These are phyloP conservation scores for Chaetoceros muelleri DNA, from an alignment of 108 stramenopile species.

Conservation along the genomic window DNA sequence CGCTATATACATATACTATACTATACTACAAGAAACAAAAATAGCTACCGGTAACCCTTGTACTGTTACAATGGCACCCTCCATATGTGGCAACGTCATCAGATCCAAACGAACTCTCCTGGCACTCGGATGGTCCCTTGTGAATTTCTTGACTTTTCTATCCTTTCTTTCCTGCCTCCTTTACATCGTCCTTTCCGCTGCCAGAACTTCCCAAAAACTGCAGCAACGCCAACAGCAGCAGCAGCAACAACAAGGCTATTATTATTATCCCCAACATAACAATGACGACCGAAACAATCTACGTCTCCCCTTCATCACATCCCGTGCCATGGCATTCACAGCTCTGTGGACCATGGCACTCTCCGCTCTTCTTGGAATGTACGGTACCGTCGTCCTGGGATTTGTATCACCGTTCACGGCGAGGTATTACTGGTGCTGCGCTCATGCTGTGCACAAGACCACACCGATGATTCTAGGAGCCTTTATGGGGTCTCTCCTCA, in stretches of 20 bases:
- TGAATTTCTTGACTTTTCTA: not conserved
- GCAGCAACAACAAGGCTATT: not conserved
- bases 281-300: not conserved
- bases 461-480: constrained; percentile 70
- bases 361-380: constrained; percentile 47
- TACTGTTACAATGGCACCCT: not conserved
- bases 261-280: not conserved
- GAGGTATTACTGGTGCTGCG: constrained; percentile 68
- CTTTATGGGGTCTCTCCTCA: constrained; percentile 70
- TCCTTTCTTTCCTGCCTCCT: not conserved
- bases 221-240: not conserved
- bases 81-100: not conserved
- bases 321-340: constrained; percentile 69
- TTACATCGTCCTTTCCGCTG: not conserved
- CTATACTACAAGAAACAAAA: no score
- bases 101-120: not conserved
- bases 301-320: no score
- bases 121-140: not conserved
- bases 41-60: no score
- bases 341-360: constrained; percentile 75
- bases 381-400: constrained; percentile 73
- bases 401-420: constrained; percentile 59
- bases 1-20: no score
- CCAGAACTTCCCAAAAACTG: not conserved
- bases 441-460: constrained; percentile 59